Conservation (phyloP, 805 yeast genomes). For the Myxozyma melibiosi region DNA sequence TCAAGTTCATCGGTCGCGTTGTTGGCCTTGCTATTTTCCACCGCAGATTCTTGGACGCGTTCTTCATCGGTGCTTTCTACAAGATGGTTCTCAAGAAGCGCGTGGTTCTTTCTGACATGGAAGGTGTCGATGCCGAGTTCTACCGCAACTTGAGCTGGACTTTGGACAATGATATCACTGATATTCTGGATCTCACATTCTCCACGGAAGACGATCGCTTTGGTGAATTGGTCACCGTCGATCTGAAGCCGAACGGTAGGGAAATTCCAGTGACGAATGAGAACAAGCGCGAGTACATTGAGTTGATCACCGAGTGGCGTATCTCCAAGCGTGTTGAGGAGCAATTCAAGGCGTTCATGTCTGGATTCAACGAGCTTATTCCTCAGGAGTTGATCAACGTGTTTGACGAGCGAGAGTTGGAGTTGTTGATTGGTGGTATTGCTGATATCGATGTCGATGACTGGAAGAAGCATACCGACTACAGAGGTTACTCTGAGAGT, state of each 20-base stretch:
- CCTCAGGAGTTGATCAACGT: slow-evolving; percentile 97
- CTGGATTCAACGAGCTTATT: slow-evolving; percentile 95
- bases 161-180: slow-evolving; percentile 90
- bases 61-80: slow-evolving; percentile 96
- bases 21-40: slow-evolving; percentile 99
- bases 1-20: slow-evolving; percentile 97
- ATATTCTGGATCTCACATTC: slow-evolving; percentile 83
- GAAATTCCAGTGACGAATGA: slow-evolving; percentile 92
- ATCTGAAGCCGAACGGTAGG: slow-evolving; percentile 85
- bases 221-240: slow-evolving; percentile 88
- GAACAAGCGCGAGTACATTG: slow-evolving; percentile 93
- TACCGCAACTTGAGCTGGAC: slow-evolving; percentile 95
- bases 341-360: slow-evolving; percentile 94
- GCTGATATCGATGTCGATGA: slow-evolving; percentile 98
- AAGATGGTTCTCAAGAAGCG: slow-evolving; percentile 96
- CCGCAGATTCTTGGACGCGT: slow-evolving; percentile 95
- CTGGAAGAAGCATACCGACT: slow-evolving; percentile 99
- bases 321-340: slow-evolving; percentile 90
- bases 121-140: slow-evolving; percentile 97
- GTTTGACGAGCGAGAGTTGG: slow-evolving; percentile 96
- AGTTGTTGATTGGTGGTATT: slow-evolving; percentile 94
- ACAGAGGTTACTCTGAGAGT: slow-evolving; percentile 94
- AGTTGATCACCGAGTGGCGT: slow-evolving; percentile 93
- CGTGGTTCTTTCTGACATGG: slow-evolving; percentile 95
- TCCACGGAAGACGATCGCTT: slow-evolving; percentile 86